phyloP scores from a whole-genome alignment of 805 yeast genomes.

The Kodamaea sagamina region DNA sequence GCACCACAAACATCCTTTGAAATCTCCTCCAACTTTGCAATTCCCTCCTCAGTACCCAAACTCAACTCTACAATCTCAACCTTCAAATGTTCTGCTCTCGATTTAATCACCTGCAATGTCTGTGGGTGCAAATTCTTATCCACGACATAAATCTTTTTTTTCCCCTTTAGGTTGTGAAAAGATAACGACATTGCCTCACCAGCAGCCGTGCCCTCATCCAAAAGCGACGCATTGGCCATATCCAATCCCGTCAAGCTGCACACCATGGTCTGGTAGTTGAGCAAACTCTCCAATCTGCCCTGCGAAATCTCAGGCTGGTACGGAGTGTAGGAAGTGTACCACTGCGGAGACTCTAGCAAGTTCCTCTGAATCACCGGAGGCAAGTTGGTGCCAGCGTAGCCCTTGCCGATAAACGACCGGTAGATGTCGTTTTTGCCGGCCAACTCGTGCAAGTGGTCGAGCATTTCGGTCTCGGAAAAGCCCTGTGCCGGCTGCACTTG shows the following conservation, averaged over 20 bases:
- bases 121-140: slow-evolving; percentile 82
- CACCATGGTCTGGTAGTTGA: slow-evolving; percentile 91
- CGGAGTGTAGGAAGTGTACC: slow-evolving; percentile 99
- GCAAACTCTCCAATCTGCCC: slow-evolving; percentile 86
- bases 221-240: slow-evolving; percentile 90
- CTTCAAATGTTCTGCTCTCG: slow-evolving; percentile 76
- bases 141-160: slow-evolving; percentile 66
- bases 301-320: slow-evolving; percentile 98
- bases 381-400: slow-evolving; percentile 85
- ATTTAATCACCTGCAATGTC: slow-evolving; percentile 73
- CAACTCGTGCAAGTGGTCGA: slow-evolving; percentile 62
- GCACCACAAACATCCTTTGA: slow-evolving; percentile 66
- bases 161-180: slow-evolving; percentile 64
- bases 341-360: slow-evolving; percentile 88
- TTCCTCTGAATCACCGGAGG: slow-evolving; percentile 95
- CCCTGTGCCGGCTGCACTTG: slow-evolving; percentile 71
- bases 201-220: slow-evolving; percentile 97
- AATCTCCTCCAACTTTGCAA: slow-evolving; percentile 27
- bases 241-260: slow-evolving; percentile 90
- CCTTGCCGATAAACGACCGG: slow-evolving; percentile 86
- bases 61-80: slow-evolving; percentile 65
- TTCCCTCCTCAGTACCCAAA: slow-evolving; percentile 43
- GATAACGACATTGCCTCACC: slow-evolving; percentile 94
- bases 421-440: slow-evolving; percentile 75
- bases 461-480: slow-evolving; percentile 78